Conservation (phyloP, 257 asterid genomes). For the Gentiana dahurica region DNA sequence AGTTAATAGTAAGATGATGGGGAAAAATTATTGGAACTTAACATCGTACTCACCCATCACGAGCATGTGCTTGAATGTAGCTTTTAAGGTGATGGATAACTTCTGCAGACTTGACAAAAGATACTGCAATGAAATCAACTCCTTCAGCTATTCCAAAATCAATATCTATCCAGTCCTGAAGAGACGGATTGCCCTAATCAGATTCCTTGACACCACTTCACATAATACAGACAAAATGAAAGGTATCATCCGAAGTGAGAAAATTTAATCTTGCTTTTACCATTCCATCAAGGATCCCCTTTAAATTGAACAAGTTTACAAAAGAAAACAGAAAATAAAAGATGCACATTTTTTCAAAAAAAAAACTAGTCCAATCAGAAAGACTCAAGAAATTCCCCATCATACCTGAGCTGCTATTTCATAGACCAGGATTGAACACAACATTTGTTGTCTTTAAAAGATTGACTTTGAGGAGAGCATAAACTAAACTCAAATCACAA, state of each 20-base stretch:
- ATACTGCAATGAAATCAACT: conserved; percentile 93
- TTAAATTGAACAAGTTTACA: too few relatives aligned
- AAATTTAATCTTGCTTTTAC: too few relatives aligned
- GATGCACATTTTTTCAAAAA: neutral
- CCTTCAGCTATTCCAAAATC: conserved; percentile 98
- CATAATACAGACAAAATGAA: neutral
- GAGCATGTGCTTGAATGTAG: conserved; percentile 91
- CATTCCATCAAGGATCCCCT: too few relatives aligned
- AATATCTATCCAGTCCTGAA: conserved; percentile 96
- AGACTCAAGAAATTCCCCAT: neutral
- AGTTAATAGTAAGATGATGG: neutral
- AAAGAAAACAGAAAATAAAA: neutral
- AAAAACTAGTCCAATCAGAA: neutral
- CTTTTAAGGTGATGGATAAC: conserved; percentile 92
- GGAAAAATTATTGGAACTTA: too few relatives aligned
- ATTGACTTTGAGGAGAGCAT: neutral
- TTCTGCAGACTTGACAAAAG: conserved; percentile 98
- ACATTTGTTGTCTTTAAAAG: too few relatives aligned
- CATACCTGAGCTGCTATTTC: neutral
- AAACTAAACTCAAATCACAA: conserved; percentile 1
- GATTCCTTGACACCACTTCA: neutral
- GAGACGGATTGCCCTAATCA: conserved; percentile 10
- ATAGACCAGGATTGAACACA: neutral
- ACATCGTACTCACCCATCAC: conserved; percentile 50
- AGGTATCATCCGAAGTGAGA: neutral